Base-by-base conservation (phyloP, 106 monocot genomes). In the Phalaenopsis equestris region DNA sequence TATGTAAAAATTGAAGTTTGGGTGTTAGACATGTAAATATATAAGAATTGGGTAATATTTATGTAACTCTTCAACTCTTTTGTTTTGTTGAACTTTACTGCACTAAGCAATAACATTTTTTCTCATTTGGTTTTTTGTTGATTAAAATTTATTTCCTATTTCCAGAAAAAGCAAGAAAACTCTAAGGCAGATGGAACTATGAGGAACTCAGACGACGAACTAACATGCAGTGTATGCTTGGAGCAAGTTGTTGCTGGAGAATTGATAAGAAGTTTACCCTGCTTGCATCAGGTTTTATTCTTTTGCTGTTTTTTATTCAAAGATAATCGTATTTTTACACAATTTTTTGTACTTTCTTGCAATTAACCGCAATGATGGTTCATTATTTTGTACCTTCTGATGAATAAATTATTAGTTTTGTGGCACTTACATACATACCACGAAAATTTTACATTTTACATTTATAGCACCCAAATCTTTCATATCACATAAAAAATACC, bases 221-320 rank as follows among this genome's bases (percentile, higher is more conserved):
- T 98, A 74, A 92, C 92, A 76, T 98, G 98, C 88, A 98, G 88
- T 75, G 87, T 98, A 79, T 98, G 94, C 81, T 86, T 98, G 88
- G 98, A 98, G 82, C 98, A 98, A 90, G 98, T 94, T 41, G 83
- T 70, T 84, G 84, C 77, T n/a, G 98, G 94, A 55, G 98, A 94
- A 57, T 49, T 98, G 70, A 74, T 98, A 43, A 87, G 98, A 72
- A 98, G 89, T 76, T 90, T 98, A 84, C 98, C 98, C 21, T 98
- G 98, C 84, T 83, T 98, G 80, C 98, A 98, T 84, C 94, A 94
- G 94, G 94, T 98, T 47, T 48, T 42, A 7, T 6, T 21, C 57
- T 58, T 79, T 18, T 70, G 39, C 39, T 24, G 38, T 14, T 39
- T 41, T 56, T 56, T 2, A 56, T 17, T 56, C 10, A 21, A 61